Evolutionary conservation across 2,329 filamentous ascomycete genomes (phyloP).

Genomic region (Aspergillus hortae): DNA sequence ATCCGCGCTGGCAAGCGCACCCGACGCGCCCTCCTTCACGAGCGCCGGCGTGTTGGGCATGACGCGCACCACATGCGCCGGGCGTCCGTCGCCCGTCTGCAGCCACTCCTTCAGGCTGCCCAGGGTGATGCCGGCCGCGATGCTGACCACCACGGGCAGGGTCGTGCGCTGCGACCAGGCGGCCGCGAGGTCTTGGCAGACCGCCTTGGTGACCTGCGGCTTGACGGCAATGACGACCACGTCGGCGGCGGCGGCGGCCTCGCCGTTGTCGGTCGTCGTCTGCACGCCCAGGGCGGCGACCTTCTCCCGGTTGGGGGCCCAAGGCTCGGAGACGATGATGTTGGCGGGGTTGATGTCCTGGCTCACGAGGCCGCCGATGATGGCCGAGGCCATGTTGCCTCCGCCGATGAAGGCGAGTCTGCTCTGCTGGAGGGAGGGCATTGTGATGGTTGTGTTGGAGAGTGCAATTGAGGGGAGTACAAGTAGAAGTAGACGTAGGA

Average conservation of each 20-base stretch:
- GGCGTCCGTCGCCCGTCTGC: constrained; percentile 20
- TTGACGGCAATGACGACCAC: constrained; percentile 34
- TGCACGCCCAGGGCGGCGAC: constrained; percentile 27
- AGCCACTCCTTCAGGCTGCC: constrained; percentile 28
- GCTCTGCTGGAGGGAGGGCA: constrained; percentile 26
- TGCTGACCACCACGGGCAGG: constrained; percentile 31
- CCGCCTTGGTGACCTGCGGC: constrained; percentile 30
- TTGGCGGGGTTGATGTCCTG: constrained; percentile 27
- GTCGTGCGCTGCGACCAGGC: constrained; percentile 22
- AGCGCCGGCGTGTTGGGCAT: constrained; percentile 36
- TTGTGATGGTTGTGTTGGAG: neutral
- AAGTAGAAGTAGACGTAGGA: no score
- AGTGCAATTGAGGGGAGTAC: neutral
- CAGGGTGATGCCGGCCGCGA: constrained; percentile 33
- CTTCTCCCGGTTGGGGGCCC: constrained; percentile 34
- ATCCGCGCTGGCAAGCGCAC: constrained; percentile 24
- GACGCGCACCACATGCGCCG: constrained; percentile 29
- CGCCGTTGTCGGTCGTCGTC: constrained; percentile 28
- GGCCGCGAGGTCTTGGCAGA: constrained; percentile 30
- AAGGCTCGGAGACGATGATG: constrained; percentile 34
- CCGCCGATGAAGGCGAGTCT: constrained; percentile 35
- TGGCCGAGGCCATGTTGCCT: constrained; percentile 36
- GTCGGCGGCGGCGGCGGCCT: constrained; percentile 25
- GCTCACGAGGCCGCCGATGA: constrained; percentile 29
- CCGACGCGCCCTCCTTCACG: constrained; percentile 31